These are phyloP conservation scores for Hebeloma cylindrosporum DNA, from an alignment of 768 basidiomycete genomes.

Conservation along the genomic window DNA sequence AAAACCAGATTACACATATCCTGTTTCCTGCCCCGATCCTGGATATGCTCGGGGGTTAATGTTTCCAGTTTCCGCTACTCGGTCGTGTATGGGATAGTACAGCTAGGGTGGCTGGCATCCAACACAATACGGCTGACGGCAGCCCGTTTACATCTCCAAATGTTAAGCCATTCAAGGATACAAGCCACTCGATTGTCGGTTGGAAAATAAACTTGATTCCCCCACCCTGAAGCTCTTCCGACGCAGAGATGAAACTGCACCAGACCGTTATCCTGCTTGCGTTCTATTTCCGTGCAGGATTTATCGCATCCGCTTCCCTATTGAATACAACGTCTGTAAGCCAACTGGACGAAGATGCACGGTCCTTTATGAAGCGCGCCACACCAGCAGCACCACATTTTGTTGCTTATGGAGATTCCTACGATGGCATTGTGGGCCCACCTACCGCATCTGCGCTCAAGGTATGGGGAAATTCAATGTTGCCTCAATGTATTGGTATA, in stretches of 20 bases:
- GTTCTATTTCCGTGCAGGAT: slow-evolving; percentile 2
- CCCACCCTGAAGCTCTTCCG: background rate
- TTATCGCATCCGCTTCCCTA: slow-evolving; percentile 12
- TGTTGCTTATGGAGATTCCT: slow-evolving; percentile 44
- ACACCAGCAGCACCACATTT: slow-evolving; percentile 53
- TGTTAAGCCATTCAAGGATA: too few species aligned
- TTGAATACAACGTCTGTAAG: slow-evolving; percentile 22
- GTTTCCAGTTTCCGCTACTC: too few species aligned
- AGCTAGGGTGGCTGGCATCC: too few species aligned
- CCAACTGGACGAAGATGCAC: slow-evolving; percentile 28
- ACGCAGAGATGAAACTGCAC: slow-evolving; percentile 12
- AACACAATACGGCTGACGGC: too few species aligned
- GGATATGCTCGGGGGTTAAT: too few species aligned
- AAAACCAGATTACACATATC: too few species aligned
- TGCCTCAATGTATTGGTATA: background rate
- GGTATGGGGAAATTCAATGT: too few species aligned
- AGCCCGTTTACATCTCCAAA: too few species aligned
- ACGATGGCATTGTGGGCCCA: slow-evolving; percentile 46
- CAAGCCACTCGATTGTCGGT: slow-evolving; percentile 1
- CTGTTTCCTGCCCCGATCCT: too few species aligned
- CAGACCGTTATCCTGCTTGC: slow-evolving; percentile 1
- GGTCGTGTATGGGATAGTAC: too few species aligned
- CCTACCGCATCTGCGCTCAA: slow-evolving; percentile 45
- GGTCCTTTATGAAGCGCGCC: slow-evolving; percentile 35
- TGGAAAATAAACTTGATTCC: too few species aligned